Evolutionary conservation across 768 basidiomycete species (phyloP).

Genomic region (Serendipita sp.): DNA sequence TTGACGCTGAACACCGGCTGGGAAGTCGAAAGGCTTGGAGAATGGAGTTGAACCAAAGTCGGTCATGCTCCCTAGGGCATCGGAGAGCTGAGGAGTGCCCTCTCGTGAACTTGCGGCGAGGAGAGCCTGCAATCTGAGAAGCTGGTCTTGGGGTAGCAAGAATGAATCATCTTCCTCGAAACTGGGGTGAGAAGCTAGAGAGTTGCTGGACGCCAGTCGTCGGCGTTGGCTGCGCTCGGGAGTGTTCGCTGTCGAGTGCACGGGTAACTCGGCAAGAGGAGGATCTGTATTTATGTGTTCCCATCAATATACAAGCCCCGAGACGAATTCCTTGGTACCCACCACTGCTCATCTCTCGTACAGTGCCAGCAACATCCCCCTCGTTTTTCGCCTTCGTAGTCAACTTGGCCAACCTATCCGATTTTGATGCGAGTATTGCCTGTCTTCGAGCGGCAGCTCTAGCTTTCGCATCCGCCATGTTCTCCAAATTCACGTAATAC

Average conservation of each 20-base stretch:
- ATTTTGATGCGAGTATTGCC: neutral
- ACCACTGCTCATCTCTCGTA: neutral
- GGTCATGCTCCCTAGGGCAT: neutral
- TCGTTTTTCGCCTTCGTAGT: slow-evolving; percentile 3
- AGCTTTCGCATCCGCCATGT: neutral
- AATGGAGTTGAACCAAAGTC: neutral
- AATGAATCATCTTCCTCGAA: too few species aligned
- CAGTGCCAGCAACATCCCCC: neutral
- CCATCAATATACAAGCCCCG: neutral
- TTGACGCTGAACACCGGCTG: neutral
- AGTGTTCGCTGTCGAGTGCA: too few species aligned
- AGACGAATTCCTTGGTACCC: neutral
- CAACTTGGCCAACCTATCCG: neutral
- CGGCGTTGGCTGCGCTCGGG: neutral
- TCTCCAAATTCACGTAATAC: neutral
- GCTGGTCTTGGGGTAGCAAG: neutral
- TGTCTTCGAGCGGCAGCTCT: slow-evolving; percentile 4
- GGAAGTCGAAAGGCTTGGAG: neutral
- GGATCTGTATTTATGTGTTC: neutral
- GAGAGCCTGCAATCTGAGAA: neutral
- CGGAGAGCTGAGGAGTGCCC: neutral
- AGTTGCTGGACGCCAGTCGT: neutral
- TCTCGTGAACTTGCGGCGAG: neutral
- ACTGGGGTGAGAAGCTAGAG: neutral
- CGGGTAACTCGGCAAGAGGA: neutral